A percentile compares a stretch with the other conserved stretches of the same genome.
Evolutionary conservation across 768 basidiomycete genomes (phyloP).

Genomic region (Tulasnella sp.): DNA sequence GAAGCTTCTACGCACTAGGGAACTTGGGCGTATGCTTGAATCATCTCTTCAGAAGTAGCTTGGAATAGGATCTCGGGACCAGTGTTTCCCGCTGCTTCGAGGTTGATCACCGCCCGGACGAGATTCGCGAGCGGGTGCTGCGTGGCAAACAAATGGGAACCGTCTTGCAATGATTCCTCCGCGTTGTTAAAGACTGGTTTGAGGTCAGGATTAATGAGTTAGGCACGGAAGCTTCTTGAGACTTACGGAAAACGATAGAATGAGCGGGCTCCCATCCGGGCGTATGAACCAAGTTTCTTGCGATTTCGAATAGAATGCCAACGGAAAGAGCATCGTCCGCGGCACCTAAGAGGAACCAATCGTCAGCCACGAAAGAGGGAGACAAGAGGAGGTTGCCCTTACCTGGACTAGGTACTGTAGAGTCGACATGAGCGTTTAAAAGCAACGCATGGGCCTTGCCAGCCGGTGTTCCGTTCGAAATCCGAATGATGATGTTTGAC

Average conservation of each 20-base stretch:
- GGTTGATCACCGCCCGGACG: constrained; percentile 76
- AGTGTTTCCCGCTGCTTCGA: constrained; percentile 84
- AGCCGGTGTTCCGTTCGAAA: constrained; percentile 61
- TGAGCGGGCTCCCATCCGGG: constrained; percentile 62
- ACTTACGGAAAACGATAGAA: constrained; percentile 72
- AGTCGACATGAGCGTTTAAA: constrained; percentile 66
- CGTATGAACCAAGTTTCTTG: constrained; percentile 62
- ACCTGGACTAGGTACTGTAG: constrained; percentile 68
- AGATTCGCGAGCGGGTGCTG: constrained; percentile 62
- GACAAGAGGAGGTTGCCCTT: background rate
- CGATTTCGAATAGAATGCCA: constrained; percentile 84
- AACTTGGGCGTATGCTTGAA: constrained; percentile 75
- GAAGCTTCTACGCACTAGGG: constrained; percentile 41
- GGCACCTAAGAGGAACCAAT: constrained; percentile 37
- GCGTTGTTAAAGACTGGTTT: constrained; percentile 81
- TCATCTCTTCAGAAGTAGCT: constrained; percentile 92
- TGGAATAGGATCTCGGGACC: constrained; percentile 91
- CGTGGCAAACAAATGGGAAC: constrained; percentile 85
- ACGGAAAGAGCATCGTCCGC: constrained; percentile 82
- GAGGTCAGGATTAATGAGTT: background rate
- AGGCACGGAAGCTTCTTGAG: background rate
- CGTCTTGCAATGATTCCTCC: constrained; percentile 92
- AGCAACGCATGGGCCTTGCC: constrained; percentile 76
- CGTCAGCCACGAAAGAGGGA: background rate
- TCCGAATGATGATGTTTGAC: constrained; percentile 78